Evolutionary conservation across 805 yeast genomes (phyloP).

Genomic region (Candida vaughaniae): DNA sequence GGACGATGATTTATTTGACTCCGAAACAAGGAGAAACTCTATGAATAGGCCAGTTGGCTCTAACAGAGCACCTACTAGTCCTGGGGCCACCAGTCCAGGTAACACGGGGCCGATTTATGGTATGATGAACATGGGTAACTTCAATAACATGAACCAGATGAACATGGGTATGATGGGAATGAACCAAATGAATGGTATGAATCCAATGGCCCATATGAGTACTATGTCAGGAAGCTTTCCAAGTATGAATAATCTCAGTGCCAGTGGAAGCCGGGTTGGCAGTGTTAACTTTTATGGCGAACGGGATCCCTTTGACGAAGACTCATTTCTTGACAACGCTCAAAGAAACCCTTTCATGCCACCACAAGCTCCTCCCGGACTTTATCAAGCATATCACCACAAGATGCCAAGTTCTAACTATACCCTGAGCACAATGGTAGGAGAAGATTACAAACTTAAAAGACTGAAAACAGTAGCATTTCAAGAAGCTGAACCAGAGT

Average conservation of each 20-base stretch:
- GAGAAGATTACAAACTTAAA: constrained; percentile 9
- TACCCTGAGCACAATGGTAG: constrained; percentile 14
- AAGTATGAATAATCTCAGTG: not conserved
- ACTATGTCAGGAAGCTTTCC: not conserved
- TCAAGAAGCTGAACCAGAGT: constrained; percentile 29
- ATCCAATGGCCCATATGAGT: constrained; percentile 1
- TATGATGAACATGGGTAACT: constrained; percentile 8
- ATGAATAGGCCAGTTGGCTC: not conserved
- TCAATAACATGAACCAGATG: constrained; percentile 4
- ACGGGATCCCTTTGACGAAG: not conserved
- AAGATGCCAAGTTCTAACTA: constrained; percentile 9
- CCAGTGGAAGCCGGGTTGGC: not conserved
- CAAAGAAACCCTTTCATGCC: constrained; percentile 8
- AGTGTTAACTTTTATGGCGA: not conserved
- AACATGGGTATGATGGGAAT: constrained; percentile 2
- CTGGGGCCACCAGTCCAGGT: not conserved
- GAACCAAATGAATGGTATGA: not conserved
- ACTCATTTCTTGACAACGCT: not conserved
- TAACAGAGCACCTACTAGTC: not conserved
- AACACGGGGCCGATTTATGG: constrained; percentile 1
- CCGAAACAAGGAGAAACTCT: constrained; percentile 7
- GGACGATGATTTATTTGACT: constrained; percentile 15
- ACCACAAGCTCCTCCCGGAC: constrained; percentile 10
- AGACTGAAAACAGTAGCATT: constrained; percentile 28
- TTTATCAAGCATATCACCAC: constrained; percentile 7